Evolutionary conservation across 176 grass and related monocot genomes (phyloP), one percentile per base, ranked within the genome.

Genomic region (Pontederia paniculata): DNA sequence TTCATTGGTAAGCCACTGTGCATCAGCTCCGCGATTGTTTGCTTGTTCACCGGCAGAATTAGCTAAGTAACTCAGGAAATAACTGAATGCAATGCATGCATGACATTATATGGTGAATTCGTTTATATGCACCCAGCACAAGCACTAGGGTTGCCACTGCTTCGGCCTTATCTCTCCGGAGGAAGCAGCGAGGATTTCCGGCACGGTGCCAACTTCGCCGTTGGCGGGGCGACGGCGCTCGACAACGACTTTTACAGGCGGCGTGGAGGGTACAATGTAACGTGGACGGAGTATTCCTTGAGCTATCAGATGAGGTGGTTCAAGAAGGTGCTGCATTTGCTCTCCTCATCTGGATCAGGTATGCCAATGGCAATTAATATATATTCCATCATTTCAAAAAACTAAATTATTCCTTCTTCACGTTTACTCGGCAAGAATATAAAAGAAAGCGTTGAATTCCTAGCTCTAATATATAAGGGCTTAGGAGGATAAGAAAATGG

Each of bases 171-270:
- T 65, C 60, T 78, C 9, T 73, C 83, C 42, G 80, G 12, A 22
- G 12, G 9, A 1, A 44, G 5, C 23, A 71, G 48, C 0, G 57
- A 76, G 31, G 83, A 76, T 22, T 84, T 97, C 71, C 72, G 54
- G 16, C 47, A 69, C 52, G 91, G 93, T 11, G 86, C 71, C 47
- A 97, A 97, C 78, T 97, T 97, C 41, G 93, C 93, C 0, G 83
- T 90, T 2, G 86, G 71, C 45, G 86, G 93, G 12, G 86, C 83
- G 28, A 97, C 70, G 18, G 91, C 86, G 49, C 64, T 97, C 47
- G 69, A 54, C 41, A 60, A 43, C n/a, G 71, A 74, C 55, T 98
- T 79, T 86, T 97, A 88, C 53, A 70, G 31, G 23, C 48, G 44
- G 8, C 84, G 50, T 59, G 93, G 86, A 37, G 7, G 28, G 43